These are phyloP conservation scores for Agaricus sinodeliciosus DNA, from an alignment of 768 basidiomycete genomes.

Conservation along the genomic window DNA sequence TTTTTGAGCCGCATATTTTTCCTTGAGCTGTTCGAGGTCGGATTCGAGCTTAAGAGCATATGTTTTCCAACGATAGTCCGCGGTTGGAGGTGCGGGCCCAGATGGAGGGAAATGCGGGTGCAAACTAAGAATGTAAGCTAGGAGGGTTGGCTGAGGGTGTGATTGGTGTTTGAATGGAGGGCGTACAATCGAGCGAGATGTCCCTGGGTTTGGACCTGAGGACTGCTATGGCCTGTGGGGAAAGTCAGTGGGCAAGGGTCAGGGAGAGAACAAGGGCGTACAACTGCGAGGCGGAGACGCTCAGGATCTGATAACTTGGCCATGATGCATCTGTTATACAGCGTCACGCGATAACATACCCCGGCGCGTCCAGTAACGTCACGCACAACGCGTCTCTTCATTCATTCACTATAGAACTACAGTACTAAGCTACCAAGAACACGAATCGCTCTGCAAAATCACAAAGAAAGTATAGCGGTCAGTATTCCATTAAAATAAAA, in stretches of 20 bases:
- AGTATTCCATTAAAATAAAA: constrained; percentile 2
- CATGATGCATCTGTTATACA: not conserved
- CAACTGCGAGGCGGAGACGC: constrained; percentile 35
- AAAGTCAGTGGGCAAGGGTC: not conserved
- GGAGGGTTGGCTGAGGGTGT: not conserved
- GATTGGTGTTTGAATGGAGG: not conserved
- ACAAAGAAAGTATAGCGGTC: not conserved
- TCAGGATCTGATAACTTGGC: constrained; percentile 19
- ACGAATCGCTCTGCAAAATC: not conserved
- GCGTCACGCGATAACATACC: not conserved
- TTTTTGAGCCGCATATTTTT: constrained; percentile 25
- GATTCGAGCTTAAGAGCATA: constrained; percentile 36
- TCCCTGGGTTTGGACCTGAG: constrained; percentile 37
- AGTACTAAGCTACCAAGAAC: constrained; percentile 1
- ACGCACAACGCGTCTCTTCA: not conserved
- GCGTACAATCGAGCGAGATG: constrained; percentile 35
- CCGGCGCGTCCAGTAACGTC: constrained; percentile 9
- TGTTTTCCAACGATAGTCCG: constrained; percentile 30
- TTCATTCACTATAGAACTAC: not conserved
- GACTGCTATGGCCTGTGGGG: constrained; percentile 35
- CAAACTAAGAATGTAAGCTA: constrained; percentile 42
- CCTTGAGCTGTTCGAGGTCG: constrained; percentile 29
- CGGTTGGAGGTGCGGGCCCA: constrained; percentile 13
- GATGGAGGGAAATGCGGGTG: constrained; percentile 26
- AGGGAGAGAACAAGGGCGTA: constrained; percentile 16